These are phyloP conservation scores for Myxozyma lipomycoides DNA, from an alignment of 805 yeast species.

Conservation along the genomic window DNA sequence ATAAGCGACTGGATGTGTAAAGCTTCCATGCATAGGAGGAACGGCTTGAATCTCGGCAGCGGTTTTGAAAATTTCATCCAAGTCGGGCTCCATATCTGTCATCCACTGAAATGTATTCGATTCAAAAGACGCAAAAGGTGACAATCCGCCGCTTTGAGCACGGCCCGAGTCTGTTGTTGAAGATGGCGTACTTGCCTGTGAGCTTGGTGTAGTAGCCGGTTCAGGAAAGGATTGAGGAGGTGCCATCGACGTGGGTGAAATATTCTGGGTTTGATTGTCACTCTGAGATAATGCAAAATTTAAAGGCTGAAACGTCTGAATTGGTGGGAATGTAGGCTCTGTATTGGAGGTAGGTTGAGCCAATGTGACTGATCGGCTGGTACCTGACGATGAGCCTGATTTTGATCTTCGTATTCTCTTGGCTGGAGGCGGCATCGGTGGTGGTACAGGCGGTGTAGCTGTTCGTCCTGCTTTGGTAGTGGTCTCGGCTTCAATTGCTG, in stretches of 20 bases:
- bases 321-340: background rate
- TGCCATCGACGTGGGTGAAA: background rate
- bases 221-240: constrained; percentile 2
- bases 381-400: too few relatives aligned
- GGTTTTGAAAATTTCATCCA: constrained; percentile 29
- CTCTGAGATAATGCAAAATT: background rate
- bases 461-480: constrained; percentile 4
- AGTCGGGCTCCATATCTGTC: constrained; percentile 30
- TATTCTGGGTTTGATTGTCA: background rate
- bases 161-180: constrained; percentile 12
- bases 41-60: constrained; percentile 30
- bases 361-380: too few relatives aligned
- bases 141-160: constrained; percentile 10
- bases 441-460: constrained; percentile 24
- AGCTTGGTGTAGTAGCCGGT: background rate
- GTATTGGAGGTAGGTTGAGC: too few relatives aligned
- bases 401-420: constrained; percentile 6
- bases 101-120: constrained; percentile 30
- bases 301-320: background rate
- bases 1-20: constrained; percentile 28
- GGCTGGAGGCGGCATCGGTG: constrained; percentile 28
- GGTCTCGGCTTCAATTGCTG: constrained; percentile 5
- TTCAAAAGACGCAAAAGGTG: constrained; percentile 29
- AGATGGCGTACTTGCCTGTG: constrained; percentile 25
- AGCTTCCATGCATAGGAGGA: constrained; percentile 25